Evolutionary conservation across 106 monocot species (phyloP).

Genomic region (Dioscorea dumetorum): DNA sequence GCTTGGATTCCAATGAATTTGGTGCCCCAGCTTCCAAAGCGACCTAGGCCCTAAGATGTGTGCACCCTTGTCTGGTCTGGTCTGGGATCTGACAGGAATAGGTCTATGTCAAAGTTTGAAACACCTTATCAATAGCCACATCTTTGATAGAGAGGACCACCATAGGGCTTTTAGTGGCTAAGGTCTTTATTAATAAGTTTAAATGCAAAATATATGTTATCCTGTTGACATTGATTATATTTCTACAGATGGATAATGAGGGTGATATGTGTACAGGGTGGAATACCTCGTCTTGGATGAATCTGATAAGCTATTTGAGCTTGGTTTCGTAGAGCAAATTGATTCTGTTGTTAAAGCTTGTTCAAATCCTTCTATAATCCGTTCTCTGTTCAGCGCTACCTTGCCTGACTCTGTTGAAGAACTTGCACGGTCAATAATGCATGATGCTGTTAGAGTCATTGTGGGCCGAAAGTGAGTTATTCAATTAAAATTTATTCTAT

Average conservation of each 20-base stretch:
- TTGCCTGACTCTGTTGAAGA: constrained; percentile 94
- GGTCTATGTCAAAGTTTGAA: no score
- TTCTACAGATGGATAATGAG: not conserved
- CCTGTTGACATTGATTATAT: not conserved
- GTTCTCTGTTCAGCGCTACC: constrained; percentile 94
- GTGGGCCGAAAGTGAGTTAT: constrained; percentile 80
- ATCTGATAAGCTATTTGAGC: constrained; percentile 96
- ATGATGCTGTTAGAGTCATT: constrained; percentile 89
- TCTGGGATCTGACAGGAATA: no score
- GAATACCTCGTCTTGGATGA: constrained; percentile 93
- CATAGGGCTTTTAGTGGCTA: no score
- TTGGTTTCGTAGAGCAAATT: constrained; percentile 88
- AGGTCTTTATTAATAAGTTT: no score
- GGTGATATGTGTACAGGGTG: constrained; percentile 53
- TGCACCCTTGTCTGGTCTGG: no score
- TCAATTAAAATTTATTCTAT: not conserved
- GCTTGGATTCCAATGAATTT: no score
- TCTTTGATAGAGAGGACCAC: no score
- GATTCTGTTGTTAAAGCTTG: constrained; percentile 90
- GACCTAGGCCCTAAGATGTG: no score
- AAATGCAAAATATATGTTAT: not conserved
- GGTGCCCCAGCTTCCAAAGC: no score
- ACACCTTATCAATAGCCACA: no score
- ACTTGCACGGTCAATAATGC: constrained; percentile 93
- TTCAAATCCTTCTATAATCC: constrained; percentile 78